Evolutionary conservation across 768 basidiomycete species (phyloP).

Genomic region (Lentinula guzmanii): DNA sequence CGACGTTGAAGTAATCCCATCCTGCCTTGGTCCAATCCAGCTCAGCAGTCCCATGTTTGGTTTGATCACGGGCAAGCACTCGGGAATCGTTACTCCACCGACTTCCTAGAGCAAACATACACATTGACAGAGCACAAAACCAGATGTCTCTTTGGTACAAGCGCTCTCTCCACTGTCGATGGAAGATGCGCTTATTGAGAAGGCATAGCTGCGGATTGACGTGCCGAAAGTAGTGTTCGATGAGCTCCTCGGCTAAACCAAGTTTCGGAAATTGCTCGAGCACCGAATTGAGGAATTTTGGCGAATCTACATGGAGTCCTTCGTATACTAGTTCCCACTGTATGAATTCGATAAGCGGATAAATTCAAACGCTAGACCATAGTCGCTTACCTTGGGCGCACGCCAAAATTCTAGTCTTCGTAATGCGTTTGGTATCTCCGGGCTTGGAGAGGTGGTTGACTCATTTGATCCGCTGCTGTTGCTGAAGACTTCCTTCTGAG

Average conservation of each 20-base stretch:
- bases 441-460: conserved; percentile 10
- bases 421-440: conserved; percentile 11
- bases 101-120: conserved; percentile 65
- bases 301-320: conserved; percentile 28
- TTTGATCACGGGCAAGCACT: conserved; percentile 29
- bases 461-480: conserved; percentile 4
- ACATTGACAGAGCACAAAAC: conserved; percentile 57
- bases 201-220: conserved; percentile 58
- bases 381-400: conserved; percentile 43
- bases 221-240: conserved; percentile 64
- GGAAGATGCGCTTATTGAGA: conserved; percentile 67
- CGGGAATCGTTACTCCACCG: conserved; percentile 61
- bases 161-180: conserved; percentile 48
- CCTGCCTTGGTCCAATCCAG: conserved; percentile 50
- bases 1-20: conserved; percentile 52
- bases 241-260: conserved; percentile 52
- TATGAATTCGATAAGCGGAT: neutral
- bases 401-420: conserved; percentile 51
- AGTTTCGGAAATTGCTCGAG: conserved; percentile 52
- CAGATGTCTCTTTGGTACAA: conserved; percentile 49
- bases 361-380: neutral
- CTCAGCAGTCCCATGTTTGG: conserved; percentile 21
- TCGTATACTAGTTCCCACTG: conserved; percentile 62
- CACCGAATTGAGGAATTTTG: conserved; percentile 24
- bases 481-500: conserved; percentile 17